Percentiles rank a stretch among this genome's conserved stretches.
phyloP scores from a whole-genome alignment of 139 green algal species.

The Chlamydomonas sp. region DNA sequence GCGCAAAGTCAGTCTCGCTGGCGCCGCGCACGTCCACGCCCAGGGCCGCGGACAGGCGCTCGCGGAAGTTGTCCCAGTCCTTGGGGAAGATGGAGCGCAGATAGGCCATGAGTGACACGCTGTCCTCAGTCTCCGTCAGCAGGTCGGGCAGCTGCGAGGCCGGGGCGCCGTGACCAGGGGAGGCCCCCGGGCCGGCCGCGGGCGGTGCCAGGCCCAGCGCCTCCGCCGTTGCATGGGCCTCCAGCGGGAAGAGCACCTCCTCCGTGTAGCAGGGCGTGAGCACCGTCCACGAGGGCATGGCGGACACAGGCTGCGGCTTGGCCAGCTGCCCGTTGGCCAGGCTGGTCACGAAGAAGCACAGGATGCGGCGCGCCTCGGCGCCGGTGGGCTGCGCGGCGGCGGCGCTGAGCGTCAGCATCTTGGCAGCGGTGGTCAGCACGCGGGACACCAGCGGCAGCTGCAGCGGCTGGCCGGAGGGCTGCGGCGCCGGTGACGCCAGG shows the following conservation, averaged over 20 bases:
- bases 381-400: conserved; percentile 20
- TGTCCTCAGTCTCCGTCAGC: conserved; percentile 46
- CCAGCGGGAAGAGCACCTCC: conserved; percentile 78
- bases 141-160: conserved; percentile 33
- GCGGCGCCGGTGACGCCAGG: too few relatives aligned
- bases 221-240: conserved; percentile 37
- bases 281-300: conserved; percentile 43
- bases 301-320: conserved; percentile 9
- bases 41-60: conserved; percentile 12
- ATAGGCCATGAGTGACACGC: conserved; percentile 50
- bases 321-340: conserved; percentile 32
- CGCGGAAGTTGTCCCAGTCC: conserved; percentile 38
- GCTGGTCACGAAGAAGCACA: conserved; percentile 37
- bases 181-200: neutral
- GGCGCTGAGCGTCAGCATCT: conserved; percentile 17
- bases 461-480: neutral
- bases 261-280: conserved; percentile 78
- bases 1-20: conserved; percentile 10
- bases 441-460: conserved; percentile 8
- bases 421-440: neutral
- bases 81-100: conserved; percentile 41
- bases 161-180: neutral
- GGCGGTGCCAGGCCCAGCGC: conserved; percentile 2
- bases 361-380: conserved; percentile 38
- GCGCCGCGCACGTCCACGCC: neutral